Conservation (phyloP, 2,329 filamentous ascomycete species). For the Talaromyces albobiverticillius region DNA sequence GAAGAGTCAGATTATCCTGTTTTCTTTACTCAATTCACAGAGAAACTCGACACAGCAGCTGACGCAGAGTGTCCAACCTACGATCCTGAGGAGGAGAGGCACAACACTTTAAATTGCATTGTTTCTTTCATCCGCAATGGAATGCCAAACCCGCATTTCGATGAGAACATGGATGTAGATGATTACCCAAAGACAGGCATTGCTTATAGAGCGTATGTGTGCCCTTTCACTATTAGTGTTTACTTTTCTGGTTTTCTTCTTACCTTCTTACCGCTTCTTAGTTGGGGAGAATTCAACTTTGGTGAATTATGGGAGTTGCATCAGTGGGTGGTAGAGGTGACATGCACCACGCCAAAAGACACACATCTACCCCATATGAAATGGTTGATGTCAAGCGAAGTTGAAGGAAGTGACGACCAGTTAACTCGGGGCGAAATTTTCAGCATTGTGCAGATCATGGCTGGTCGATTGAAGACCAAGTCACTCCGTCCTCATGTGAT, state of each 20-base stretch:
- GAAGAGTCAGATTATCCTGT: not conserved
- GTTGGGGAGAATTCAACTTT: not conserved
- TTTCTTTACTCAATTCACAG: not conserved
- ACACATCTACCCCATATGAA: not conserved
- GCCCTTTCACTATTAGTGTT: not conserved
- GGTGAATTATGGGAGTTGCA: not conserved
- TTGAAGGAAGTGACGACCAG: not conserved
- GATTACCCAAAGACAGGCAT: not conserved
- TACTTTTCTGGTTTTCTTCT: not conserved
- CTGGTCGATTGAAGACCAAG: not conserved
- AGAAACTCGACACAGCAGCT: not conserved
- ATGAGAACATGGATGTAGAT: not conserved
- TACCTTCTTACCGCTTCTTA: not conserved
- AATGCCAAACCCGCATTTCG: not conserved
- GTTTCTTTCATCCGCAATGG: not conserved
- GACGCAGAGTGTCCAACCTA: not conserved
- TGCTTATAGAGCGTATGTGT: not conserved
- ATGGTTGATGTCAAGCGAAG: not conserved
- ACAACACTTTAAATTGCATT: not conserved
- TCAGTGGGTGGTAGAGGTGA: not conserved
- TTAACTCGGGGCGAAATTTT: not conserved
- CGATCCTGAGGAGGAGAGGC: not conserved
- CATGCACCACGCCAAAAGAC: not conserved
- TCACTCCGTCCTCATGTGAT: not conserved
- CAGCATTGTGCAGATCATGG: not conserved